Percentiles rank a stretch among this genome's conserved stretches.
These are phyloP conservation scores for Lycium ferocissimum DNA, from an alignment of 257 asterid genomes.

Conservation along the genomic window DNA sequence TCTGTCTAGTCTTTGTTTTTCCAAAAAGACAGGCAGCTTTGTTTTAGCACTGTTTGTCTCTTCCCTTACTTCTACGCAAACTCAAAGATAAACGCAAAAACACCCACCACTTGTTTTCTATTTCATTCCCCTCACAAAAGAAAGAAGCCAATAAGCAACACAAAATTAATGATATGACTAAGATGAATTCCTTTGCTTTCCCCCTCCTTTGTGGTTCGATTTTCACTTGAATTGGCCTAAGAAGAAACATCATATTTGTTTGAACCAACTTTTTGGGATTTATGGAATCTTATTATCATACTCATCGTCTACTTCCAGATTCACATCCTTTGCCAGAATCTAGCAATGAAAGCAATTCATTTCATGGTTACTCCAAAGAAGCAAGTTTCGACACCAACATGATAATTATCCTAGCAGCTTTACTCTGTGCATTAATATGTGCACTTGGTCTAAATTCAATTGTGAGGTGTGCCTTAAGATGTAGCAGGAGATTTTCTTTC, in stretches of 20 bases:
- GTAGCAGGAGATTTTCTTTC: conserved; percentile 45
- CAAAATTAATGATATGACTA: neutral
- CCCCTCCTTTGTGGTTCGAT: conserved; percentile 68
- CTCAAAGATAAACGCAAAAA: neutral
- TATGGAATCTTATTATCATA: conserved; percentile 48
- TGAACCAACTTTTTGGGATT: neutral
- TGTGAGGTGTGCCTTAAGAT: conserved; percentile 59
- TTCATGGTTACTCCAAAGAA: conserved; percentile 26
- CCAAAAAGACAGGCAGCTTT: neutral
- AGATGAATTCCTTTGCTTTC: neutral
- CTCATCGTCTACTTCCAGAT: conserved; percentile 52
- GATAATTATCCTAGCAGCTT: conserved; percentile 74
- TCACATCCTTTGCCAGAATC: conserved; percentile 27
- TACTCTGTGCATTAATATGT: conserved; percentile 68
- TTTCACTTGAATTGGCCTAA: neutral
- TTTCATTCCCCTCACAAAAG: neutral
- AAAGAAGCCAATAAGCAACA: neutral
- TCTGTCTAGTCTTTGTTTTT: neutral
- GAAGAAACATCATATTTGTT: neutral
- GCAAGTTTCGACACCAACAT: conserved; percentile 65
- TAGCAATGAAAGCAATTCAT: conserved; percentile 35
- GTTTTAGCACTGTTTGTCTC: neutral
- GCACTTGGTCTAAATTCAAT: conserved; percentile 72
- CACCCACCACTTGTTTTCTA: neutral
- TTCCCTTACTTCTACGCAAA: neutral